Base-by-base conservation (phyloP, 345 rosid genomes). In the Sisymbrium altissimum region DNA sequence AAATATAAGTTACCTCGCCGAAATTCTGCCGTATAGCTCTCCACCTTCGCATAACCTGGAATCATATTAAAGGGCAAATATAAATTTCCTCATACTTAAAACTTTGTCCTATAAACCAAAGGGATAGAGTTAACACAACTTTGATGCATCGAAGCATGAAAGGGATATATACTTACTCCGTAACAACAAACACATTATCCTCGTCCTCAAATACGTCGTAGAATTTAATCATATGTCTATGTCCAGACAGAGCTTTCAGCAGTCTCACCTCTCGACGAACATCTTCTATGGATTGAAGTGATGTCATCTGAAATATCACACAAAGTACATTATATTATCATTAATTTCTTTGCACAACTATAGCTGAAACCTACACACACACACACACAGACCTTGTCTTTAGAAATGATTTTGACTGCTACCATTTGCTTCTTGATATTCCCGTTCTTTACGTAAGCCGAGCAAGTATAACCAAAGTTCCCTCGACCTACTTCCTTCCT, bases 11-110 rank as follows among this genome's bases (percentile, higher is more conserved):
- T 88, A 90, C 99, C 97, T 88, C 4, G 96, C 83, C 73, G 92
- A 81, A 81, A 96, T 92, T 81, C 96, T 86, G 68, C 92, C 99
- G 59, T 92, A 80, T 13, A 90, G 80, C 81, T 96, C 98, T 46
- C 99, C 98, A 76, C 99, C 99, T 83, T 92, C 94, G 43, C 99
- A 96, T 83, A 96, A 84, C 79, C 99, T 96, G 84, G 44, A 68
- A 75, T 43, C 45, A 70, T 41, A 18, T 19, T 12, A 30, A 30
- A 19, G 17, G 15, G 18, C 18, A 41, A 66, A 66, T n/a, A 46
- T 27, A 48, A 50, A 53, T 25, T 35, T 6, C n/a, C 10, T 44
- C 38, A 6, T 35, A 45, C 13, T 29, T 5, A 3, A 29, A 29
- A 4, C 32, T 29, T 29, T 29, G 32, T 29, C 32, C 4, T 29